Evolutionary conservation across 257 asterid species (phyloP), one percentile per base, ranked within the genome.

Genomic region (Nicotiana benthamiana): DNA sequence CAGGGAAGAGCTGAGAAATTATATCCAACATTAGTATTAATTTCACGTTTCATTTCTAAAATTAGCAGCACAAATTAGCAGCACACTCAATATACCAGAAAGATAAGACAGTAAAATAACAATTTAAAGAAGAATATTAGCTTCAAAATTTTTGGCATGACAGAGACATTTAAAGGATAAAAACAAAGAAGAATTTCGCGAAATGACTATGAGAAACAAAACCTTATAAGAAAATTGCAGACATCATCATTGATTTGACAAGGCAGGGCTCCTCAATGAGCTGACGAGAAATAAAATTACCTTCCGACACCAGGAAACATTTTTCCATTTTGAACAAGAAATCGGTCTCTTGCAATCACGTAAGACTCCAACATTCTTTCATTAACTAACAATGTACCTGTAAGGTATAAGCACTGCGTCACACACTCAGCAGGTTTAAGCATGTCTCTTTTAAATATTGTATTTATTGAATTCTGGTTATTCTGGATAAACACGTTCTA

Each of bases 291-390:
- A 63, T 27, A 54, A 56, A 78, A 76, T 5, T 77, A 94, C 99
- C 97, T 96, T 88, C 99, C 99, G 62, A 90, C 64, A 18, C 96
- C 84, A 59, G 99, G 99, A 83, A 93, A 96, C 98, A 94, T 96
- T 86, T 94, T 96, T 77, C 99, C 99, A 87, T 87, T 89, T 82
- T 95, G 93, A 85, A 85, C 93, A 82, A 96, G 98, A 87, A 96
- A 96, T 63, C 99, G 88, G 65, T 96, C 99, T 90, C 99, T 94
- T 67, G 99, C 99, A 83, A 96, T 96, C 81, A 96, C 91, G 83
- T 94, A 96, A 11, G 99, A 89, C 87, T 96, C 99, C 53, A 96
- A 89, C 99, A 96, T 96, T 88, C 99, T 92, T 89, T 96, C 99
- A 84, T 96, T 96, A 75, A 96, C 89, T 57, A 96, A 94, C 88